Conservation (phyloP, 441 rosid species). For the Jatropha multifida region DNA sequence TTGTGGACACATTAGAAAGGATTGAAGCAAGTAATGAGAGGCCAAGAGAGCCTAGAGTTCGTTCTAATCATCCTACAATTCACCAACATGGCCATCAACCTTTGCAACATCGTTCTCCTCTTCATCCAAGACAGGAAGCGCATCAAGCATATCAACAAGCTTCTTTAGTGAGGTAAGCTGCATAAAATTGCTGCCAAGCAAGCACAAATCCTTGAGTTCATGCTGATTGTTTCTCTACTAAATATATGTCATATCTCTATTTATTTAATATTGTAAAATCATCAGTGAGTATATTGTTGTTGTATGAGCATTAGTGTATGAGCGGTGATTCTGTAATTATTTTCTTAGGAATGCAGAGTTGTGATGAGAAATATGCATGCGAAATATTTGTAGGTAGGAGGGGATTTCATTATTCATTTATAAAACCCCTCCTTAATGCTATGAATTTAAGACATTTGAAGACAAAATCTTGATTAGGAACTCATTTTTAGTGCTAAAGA, state of each 20-base stretch:
- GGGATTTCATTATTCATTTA: neutral
- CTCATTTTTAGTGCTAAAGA: neutral
- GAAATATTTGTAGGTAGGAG: neutral
- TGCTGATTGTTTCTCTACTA: neutral
- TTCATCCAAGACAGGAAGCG: conserved; percentile 41
- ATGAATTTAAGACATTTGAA: neutral
- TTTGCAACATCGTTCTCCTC: conserved; percentile 51
- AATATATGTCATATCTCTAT: neutral
- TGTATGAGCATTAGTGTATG: neutral
- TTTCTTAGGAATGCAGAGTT: neutral
- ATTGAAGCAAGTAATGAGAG: conserved; percentile 41
- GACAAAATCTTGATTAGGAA: neutral
- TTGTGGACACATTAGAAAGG: conserved; percentile 49
- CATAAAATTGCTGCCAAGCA: neutral
- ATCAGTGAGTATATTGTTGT: conserved; percentile 5
- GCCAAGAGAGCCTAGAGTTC: conserved; percentile 40
- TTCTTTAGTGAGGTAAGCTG: conserved; percentile 27
- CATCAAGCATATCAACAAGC: conserved; percentile 33
- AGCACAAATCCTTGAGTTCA: neutral
- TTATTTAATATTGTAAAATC: neutral
- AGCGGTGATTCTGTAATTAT: conserved; percentile 3
- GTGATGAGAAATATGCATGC: neutral
- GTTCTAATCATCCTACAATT: conserved; percentile 28
- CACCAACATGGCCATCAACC: conserved; percentile 41
- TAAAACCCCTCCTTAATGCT: neutral